Base-by-base conservation (phyloP, 2,329 filamentous ascomycete genomes). In the Hymenotorrendiella dingleyae region DNA sequence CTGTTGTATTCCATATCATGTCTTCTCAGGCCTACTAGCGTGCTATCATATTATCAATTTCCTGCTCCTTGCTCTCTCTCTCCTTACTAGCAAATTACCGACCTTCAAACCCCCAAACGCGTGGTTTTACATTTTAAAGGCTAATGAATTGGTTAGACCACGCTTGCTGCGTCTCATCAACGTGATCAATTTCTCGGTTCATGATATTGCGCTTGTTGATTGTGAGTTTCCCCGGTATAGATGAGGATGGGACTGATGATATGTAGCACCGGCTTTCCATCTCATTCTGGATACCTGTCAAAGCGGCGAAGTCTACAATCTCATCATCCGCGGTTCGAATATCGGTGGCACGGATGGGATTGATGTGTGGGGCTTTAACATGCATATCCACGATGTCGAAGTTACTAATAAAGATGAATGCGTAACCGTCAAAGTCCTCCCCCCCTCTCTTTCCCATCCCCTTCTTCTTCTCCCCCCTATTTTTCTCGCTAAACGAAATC, bases 361-460 rank as follows among this genome's bases (percentile, higher is more conserved):
- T 42, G 71, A 77, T 53, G 65, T 78, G 3, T 73, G 66, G 62
- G 66, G 67, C 12, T 67, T 59, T 35, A 76, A 78, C 52, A 68
- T 77, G 39, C 75, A 71, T 70, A 62, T 78, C 40, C 74, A 79
- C 54, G 75, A 80, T 56, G 64, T 79, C 28, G 72, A 72, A 63
- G 74, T 80, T 6, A 77, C 76, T 20, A 80, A 80, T 67, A 78
- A 76, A 58, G 74, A 80, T 54, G 76, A 80, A 54, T 78, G 74
- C 55, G 72, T 78, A 1, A 78, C 74, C 2, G 70, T 77, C 45
- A 78, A 74, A 45, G 46, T 47, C 40, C n/a, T n/a, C n/a, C n/a
- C n/a, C n/a, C n/a, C n/a, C n/a, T n/a, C n/a, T n/a, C n/a, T n/a
- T n/a, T n/a, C n/a, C n/a, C n/a, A n/a, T n/a, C n/a, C n/a, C n/a